These are phyloP conservation scores for Cercospora citrullina DNA, from an alignment of 2,329 filamentous ascomycete genomes.

Conservation along the genomic window DNA sequence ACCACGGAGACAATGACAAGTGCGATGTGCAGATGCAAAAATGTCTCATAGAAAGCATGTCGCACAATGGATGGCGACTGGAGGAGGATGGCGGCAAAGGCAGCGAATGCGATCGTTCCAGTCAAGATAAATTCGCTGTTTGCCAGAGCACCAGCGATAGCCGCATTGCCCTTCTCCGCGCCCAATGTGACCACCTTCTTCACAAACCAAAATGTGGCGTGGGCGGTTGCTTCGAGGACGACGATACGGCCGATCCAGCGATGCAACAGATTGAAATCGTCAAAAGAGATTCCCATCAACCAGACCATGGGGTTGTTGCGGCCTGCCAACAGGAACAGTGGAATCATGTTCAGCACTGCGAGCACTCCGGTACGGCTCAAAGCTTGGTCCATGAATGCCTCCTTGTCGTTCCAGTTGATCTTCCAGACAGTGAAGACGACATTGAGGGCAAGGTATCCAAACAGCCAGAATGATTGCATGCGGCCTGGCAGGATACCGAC, in stretches of 20 bases:
- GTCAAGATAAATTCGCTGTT: conserved; percentile 55
- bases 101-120: conserved; percentile 62
- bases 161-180: conserved; percentile 52
- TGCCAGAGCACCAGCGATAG: conserved; percentile 44
- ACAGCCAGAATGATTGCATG: conserved; percentile 50
- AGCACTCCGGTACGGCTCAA: conserved; percentile 71
- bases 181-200: conserved; percentile 44
- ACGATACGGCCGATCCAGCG: conserved; percentile 79
- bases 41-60: conserved; percentile 77
- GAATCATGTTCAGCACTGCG: conserved; percentile 74
- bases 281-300: conserved; percentile 72
- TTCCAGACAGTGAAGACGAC: conserved; percentile 49
- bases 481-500: conserved; percentile 53
- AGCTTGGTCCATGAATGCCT: conserved; percentile 69
- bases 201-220: conserved; percentile 62
- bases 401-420: conserved; percentile 59
- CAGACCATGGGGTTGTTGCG: conserved; percentile 77
- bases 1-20: conserved; percentile 61
- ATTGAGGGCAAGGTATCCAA: conserved; percentile 52
- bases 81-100: conserved; percentile 63
- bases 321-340: conserved; percentile 71
- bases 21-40: conserved; percentile 70
- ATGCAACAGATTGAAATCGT: conserved; percentile 80
- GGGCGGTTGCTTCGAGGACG: conserved; percentile 66
- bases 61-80: conserved; percentile 70